Evolutionary conservation across 2,329 filamentous ascomycete species (phyloP), one percentile per base, ranked within the genome.

Genomic region (Exophiala bonariae): DNA sequence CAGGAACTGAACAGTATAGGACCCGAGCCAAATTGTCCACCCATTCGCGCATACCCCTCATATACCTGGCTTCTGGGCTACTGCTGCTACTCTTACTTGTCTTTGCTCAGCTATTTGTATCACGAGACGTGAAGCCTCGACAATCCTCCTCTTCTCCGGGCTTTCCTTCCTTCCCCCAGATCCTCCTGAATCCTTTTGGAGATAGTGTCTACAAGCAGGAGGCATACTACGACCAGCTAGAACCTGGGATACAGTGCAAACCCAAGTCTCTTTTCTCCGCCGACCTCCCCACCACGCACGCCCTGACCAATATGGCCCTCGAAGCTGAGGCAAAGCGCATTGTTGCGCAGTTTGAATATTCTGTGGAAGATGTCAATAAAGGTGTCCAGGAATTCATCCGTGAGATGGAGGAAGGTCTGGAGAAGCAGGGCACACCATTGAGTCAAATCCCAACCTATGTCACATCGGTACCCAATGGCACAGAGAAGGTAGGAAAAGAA

Each of bases 371-470:
- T 69, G 79, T 96, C 63, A 89, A 89, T 67, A 81, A 78, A 61
- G 87, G 83, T 56, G 90, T 96, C 52, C 76, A 82, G 55, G 90
- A 96, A 67, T 99, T 96, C 65, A 80, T 96, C 57, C 76, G 77
- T 52, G 84, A 97, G 73, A 91, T 96, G 85, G 76, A 86, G 56
- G 87, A 95, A 75, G 93, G 93, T 20, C 74, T 97, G 57, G 73
- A 81, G 50, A 83, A 85, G 61, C 83, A 91, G 60, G 85, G 85
- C 53, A 85, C 88, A 23, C 90, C 86, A 59, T 72, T 99, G 74
- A 92, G 87, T 72, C 93, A 97, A 74, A 97, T 99, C 63, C 93
- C 93, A 6, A 96, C 91, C 33, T 99, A 96, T 70, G 92, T 99
- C 58, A 97, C 93, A 1, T 86, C 83, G 28, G 91, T 97, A 20